These are phyloP conservation scores for Claviceps africana DNA, from an alignment of 2,329 filamentous ascomycete genomes.

Conservation along the genomic window DNA sequence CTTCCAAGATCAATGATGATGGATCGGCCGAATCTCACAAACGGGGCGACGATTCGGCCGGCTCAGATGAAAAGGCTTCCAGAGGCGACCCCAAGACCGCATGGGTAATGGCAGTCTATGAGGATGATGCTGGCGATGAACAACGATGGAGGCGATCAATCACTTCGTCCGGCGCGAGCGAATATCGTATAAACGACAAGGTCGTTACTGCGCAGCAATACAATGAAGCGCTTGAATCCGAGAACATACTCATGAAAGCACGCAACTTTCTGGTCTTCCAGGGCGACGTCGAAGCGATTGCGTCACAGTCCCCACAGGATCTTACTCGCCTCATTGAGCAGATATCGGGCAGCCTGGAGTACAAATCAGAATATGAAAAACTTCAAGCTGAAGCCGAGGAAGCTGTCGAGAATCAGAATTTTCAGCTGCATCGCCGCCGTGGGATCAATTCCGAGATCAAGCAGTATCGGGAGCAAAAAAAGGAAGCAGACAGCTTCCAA, in stretches of 20 bases:
- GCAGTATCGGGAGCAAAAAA: conserved; percentile 93
- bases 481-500: conserved; percentile 86
- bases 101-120: conserved; percentile 99
- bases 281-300: conserved; percentile 93
- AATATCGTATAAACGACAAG: conserved; percentile 93
- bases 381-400: conserved; percentile 78
- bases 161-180: conserved; percentile 74
- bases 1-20: conserved; percentile 83
- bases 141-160: conserved; percentile 94
- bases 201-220: conserved; percentile 82
- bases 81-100: conserved; percentile 80
- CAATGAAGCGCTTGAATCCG: conserved; percentile 78
- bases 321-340: conserved; percentile 90
- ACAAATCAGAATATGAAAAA: conserved; percentile 84
- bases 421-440: conserved; percentile 75
- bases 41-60: conserved; percentile 45
- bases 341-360: conserved; percentile 89
- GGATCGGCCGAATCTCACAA: conserved; percentile 57
- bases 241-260: conserved; percentile 96
- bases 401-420: conserved; percentile 75
- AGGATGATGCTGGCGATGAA: conserved; percentile 89
- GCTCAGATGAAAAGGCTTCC: conserved; percentile 49
- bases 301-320: conserved; percentile 85
- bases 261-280: conserved; percentile 97
- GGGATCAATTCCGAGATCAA: conserved; percentile 97